phyloP scores from a whole-genome alignment of 768 basidiomycete genomes.

The Boletus coccyginus region DNA sequence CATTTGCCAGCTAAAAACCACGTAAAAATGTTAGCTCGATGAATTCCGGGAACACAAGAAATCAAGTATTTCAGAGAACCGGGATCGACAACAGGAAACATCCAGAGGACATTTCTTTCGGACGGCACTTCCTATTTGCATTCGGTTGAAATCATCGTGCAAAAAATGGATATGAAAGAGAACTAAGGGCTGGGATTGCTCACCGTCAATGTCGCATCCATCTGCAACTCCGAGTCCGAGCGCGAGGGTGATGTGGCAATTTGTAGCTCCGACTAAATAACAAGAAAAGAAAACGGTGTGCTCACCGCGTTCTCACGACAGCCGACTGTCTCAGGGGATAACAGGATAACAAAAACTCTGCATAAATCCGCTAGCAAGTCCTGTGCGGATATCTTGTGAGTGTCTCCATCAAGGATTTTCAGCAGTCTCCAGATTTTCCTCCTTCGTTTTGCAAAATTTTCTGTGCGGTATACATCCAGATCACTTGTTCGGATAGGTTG shows the following conservation, averaged over 20 bases:
- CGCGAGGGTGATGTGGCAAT: slow-evolving; percentile 3
- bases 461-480: slow-evolving; percentile 7
- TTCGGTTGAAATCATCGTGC: slow-evolving; percentile 33
- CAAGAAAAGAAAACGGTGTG: slow-evolving; percentile 23
- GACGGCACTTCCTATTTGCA: slow-evolving; percentile 39
- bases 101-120: slow-evolving; percentile 23
- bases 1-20: slow-evolving; percentile 1
- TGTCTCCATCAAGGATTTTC: slow-evolving; percentile 17
- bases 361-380: slow-evolving; percentile 20
- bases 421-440: not conserved
- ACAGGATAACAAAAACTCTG: slow-evolving; percentile 33
- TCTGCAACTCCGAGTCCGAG: slow-evolving; percentile 3
- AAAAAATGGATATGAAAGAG: not conserved
- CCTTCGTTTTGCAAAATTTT: slow-evolving; percentile 7
- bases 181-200: slow-evolving; percentile 5
- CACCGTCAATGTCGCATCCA: slow-evolving; percentile 8
- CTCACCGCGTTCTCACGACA: slow-evolving; percentile 34
- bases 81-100: slow-evolving; percentile 32
- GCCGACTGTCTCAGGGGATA: slow-evolving; percentile 36
- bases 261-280: slow-evolving; percentile 33
- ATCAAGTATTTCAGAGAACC: slow-evolving; percentile 30
- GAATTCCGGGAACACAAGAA: not conserved
- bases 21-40: slow-evolving; percentile 2
- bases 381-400: slow-evolving; percentile 23
- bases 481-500: slow-evolving; percentile 27